Evolutionary conservation across 495 filamentous ascomycete genomes (phyloP).

Genomic region (Aspergillus bertholletiae): DNA sequence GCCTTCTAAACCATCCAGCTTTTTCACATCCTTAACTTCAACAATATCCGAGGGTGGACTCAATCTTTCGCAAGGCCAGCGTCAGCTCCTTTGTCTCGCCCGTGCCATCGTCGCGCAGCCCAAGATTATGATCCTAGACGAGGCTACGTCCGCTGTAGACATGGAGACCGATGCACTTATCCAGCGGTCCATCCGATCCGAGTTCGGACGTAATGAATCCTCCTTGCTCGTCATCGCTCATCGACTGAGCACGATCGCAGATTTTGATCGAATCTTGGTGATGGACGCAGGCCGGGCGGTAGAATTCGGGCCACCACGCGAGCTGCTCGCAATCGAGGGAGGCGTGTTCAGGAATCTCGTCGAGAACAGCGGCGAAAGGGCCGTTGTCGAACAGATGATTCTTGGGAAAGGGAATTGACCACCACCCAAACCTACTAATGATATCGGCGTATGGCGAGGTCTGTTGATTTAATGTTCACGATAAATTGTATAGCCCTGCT

Average conservation of each 20-base stretch:
- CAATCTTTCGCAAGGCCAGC: slow-evolving; percentile 83
- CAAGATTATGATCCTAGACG: slow-evolving; percentile 85
- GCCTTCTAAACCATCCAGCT: slow-evolving; percentile 52
- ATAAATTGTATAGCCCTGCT: background rate
- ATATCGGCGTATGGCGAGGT: background rate
- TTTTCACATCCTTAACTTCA: slow-evolving; percentile 57
- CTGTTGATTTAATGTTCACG: background rate
- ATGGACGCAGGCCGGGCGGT: slow-evolving; percentile 70
- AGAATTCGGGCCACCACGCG: slow-evolving; percentile 68
- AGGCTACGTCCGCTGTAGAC: slow-evolving; percentile 86
- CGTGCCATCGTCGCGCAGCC: slow-evolving; percentile 78
- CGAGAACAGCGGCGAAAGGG: slow-evolving; percentile 69
- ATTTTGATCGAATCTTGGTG: slow-evolving; percentile 83
- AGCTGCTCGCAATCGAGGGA: slow-evolving; percentile 56
- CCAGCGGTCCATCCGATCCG: slow-evolving; percentile 75
- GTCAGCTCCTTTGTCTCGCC: slow-evolving; percentile 84
- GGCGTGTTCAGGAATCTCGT: slow-evolving; percentile 71
- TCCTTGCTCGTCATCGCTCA: slow-evolving; percentile 88
- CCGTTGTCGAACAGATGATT: slow-evolving; percentile 55
- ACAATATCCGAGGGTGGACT: slow-evolving; percentile 71
- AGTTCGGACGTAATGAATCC: slow-evolving; percentile 64
- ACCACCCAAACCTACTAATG: background rate
- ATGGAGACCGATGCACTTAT: slow-evolving; percentile 82
- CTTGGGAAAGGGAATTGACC: slow-evolving; percentile 7
- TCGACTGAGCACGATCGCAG: slow-evolving; percentile 77